phyloP scores from a whole-genome alignment of 768 basidiomycete species.

The Suillus decipiens region DNA sequence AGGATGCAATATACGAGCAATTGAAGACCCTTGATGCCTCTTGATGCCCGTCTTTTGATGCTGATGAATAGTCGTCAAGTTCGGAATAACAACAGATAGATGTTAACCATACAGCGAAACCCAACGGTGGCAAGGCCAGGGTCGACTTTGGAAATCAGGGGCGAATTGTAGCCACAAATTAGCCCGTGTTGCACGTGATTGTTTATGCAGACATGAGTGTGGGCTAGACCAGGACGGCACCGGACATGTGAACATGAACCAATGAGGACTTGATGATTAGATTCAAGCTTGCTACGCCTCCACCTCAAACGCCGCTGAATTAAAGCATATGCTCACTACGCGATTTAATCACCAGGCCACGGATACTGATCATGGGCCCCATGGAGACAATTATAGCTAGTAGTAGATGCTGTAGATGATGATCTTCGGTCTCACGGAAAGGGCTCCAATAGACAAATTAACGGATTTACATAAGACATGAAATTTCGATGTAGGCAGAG shows the following conservation, averaged over 20 bases:
- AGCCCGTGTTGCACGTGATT: not conserved
- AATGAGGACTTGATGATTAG: too few relatives aligned
- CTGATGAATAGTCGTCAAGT: not conserved
- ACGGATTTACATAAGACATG: not conserved
- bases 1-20: not conserved
- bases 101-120: not conserved
- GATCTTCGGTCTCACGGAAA: conserved; percentile 3
- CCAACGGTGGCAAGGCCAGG: too few relatives aligned
- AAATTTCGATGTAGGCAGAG: not conserved
- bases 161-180: not conserved
- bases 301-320: too few relatives aligned
- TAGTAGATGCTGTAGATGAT: not conserved
- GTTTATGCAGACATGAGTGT: not conserved
- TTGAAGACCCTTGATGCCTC: not conserved
- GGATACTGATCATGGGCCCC: too few relatives aligned
- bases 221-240: too few relatives aligned
- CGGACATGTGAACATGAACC: too few relatives aligned
- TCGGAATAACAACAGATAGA: too few relatives aligned
- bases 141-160: not conserved
- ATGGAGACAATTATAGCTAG: not conserved
- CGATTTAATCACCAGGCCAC: too few relatives aligned
- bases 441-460: not conserved
- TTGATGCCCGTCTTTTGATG: not conserved
- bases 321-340: too few relatives aligned
- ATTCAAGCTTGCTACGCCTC: too few relatives aligned